These are phyloP conservation scores for Lachancea meyersii DNA, from an alignment of 805 yeast genomes.

Conservation along the genomic window DNA sequence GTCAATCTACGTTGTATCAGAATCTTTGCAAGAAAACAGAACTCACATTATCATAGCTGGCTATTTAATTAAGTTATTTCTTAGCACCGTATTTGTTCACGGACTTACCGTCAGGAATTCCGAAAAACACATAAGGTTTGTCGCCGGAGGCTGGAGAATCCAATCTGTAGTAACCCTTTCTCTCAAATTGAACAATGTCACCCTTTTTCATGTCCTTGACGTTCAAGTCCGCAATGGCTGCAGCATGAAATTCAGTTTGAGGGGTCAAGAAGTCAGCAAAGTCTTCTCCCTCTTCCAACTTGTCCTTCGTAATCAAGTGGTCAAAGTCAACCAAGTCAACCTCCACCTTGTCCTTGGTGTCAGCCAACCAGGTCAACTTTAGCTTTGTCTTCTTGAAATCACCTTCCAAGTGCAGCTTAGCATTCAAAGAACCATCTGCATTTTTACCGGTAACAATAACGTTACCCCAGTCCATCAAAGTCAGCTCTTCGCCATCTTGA, in stretches of 20 bases:
- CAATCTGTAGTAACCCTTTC: slow-evolving; percentile 91
- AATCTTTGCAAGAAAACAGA: not conserved
- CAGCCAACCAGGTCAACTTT: slow-evolving; percentile 92
- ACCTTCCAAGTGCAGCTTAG: slow-evolving; percentile 83
- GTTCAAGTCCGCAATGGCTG: slow-evolving; percentile 76
- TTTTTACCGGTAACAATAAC: slow-evolving; percentile 66
- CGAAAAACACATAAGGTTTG: slow-evolving; percentile 69
- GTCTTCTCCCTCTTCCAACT: slow-evolving; percentile 88
- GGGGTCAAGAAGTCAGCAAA: slow-evolving; percentile 89
- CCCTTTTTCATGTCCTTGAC: slow-evolving; percentile 72
- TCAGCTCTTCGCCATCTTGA: slow-evolving; percentile 82
- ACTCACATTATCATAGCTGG: not conserved
- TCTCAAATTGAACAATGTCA: slow-evolving; percentile 88
- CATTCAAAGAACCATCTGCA: slow-evolving; percentile 64
- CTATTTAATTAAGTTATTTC: slow-evolving; percentile 30
- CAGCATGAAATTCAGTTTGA: slow-evolving; percentile 73
- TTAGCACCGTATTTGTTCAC: slow-evolving; percentile 72
- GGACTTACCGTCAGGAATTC: slow-evolving; percentile 93
- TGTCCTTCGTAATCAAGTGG: slow-evolving; percentile 91
- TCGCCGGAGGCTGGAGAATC: slow-evolving; percentile 54
- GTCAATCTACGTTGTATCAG: not conserved
- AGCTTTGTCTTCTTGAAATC: slow-evolving; percentile 95
- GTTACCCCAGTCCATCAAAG: slow-evolving; percentile 99
- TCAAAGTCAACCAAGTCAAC: slow-evolving; percentile 88
- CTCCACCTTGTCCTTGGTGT: slow-evolving; percentile 60